These are phyloP conservation scores for Tricholoma flavovirens DNA, from an alignment of 768 basidiomycete species.

Conservation along the genomic window DNA sequence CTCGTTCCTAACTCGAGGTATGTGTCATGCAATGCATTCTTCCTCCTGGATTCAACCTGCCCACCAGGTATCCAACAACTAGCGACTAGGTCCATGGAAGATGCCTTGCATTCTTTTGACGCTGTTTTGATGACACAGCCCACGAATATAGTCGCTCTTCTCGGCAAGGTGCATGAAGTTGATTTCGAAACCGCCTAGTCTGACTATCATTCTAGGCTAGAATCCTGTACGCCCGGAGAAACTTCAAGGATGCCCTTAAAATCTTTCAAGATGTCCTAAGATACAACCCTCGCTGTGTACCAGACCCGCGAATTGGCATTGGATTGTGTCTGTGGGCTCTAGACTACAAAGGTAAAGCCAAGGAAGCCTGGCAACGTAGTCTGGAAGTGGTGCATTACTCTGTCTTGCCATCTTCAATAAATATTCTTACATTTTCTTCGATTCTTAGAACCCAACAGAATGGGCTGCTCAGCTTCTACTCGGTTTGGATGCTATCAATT, in stretches of 20 bases:
- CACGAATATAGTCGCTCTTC: slow-evolving; percentile 79
- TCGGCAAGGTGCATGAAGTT: slow-evolving; percentile 65
- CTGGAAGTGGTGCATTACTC: slow-evolving; percentile 64
- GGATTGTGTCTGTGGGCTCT: slow-evolving; percentile 92
- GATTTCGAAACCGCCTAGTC: background rate
- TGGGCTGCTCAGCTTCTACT: slow-evolving; percentile 80
- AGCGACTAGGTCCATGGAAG: slow-evolving; percentile 73
- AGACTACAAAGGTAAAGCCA: slow-evolving; percentile 77
- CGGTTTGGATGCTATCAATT: slow-evolving; percentile 82
- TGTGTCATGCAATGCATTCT: slow-evolving; percentile 8
- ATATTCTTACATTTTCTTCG: background rate
- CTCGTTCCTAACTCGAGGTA: slow-evolving; percentile 64
- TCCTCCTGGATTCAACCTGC: background rate
- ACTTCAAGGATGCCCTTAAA: slow-evolving; percentile 74
- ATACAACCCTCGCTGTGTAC: slow-evolving; percentile 71
- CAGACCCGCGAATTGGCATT: slow-evolving; percentile 94
- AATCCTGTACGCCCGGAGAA: slow-evolving; percentile 74
- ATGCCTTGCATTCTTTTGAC: slow-evolving; percentile 79
- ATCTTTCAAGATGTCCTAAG: slow-evolving; percentile 81
- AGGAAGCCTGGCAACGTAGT: slow-evolving; percentile 86
- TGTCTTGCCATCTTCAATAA: background rate
- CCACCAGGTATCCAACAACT: slow-evolving; percentile 73
- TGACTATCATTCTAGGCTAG: slow-evolving; percentile 52
- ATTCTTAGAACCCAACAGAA: slow-evolving; percentile 61
- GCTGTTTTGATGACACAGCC: slow-evolving; percentile 72